Conservation (phyloP, 371 early-diverging fungal species). For the Circinella umbellata region DNA sequence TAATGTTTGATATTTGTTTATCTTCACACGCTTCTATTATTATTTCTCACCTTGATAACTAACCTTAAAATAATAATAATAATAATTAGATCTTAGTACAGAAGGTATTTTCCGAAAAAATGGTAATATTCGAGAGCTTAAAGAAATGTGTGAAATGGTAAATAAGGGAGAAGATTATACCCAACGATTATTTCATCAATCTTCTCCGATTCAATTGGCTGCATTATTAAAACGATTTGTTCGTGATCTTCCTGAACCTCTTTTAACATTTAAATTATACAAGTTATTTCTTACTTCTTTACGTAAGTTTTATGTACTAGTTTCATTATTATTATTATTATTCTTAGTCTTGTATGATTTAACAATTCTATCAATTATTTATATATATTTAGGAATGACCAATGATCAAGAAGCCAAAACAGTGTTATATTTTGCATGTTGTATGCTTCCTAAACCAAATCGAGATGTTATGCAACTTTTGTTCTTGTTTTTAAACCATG, state of each 20-base stretch:
- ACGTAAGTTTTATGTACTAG: constrained; percentile 32
- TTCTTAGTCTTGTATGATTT: background rate
- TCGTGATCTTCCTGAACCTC: constrained; percentile 92
- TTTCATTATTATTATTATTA: no score
- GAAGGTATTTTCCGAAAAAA: constrained; percentile 98
- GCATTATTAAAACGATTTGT: constrained; percentile 93
- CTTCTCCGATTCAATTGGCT: constrained; percentile 82
- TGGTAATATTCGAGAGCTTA: constrained; percentile 90
- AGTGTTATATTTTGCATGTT: constrained; percentile 76
- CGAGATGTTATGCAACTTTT: constrained; percentile 87
- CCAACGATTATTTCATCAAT: background rate
- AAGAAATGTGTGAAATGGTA: constrained; percentile 77
- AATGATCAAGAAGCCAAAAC: constrained; percentile 47
- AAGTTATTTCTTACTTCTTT: constrained; percentile 78
- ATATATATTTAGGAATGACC: constrained; percentile 31
- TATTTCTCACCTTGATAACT: no score
- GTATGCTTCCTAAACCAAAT: constrained; percentile 88
- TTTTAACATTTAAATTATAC: constrained; percentile 86
- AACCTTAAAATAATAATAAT: constrained; percentile 9
- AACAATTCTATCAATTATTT: background rate
- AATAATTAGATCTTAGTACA: constrained; percentile 70
- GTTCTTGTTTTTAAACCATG: constrained; percentile 80
- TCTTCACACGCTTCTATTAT: background rate
- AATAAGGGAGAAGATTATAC: constrained; percentile 55
- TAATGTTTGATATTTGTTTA: no score